phyloP scores from a whole-genome alignment of 495 filamentous ascomycete genomes.

The Penicillium odoratum region DNA sequence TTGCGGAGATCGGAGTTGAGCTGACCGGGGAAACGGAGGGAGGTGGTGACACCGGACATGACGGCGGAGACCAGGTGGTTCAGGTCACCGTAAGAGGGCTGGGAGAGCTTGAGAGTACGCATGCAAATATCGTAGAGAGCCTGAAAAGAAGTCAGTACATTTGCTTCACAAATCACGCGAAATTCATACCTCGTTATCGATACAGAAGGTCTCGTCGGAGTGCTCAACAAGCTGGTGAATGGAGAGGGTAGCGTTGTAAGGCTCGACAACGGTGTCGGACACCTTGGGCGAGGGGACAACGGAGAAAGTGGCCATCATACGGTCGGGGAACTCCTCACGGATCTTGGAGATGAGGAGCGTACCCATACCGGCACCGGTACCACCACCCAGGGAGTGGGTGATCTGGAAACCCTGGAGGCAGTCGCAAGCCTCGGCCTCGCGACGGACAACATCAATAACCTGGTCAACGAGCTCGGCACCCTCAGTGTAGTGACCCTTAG shows the following conservation, averaged over 20 bases:
- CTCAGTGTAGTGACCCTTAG: slow-evolving; percentile 99
- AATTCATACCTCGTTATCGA: slow-evolving; percentile 86
- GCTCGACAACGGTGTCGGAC: slow-evolving; percentile 99
- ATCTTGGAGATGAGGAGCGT: slow-evolving; percentile 99
- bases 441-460: slow-evolving; percentile 97
- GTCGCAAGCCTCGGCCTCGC: slow-evolving; percentile 98
- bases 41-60: slow-evolving; percentile 99
- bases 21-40: slow-evolving; percentile 98
- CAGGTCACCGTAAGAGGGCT: slow-evolving; percentile 97
- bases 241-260: slow-evolving; percentile 99
- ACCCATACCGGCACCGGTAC: slow-evolving; percentile 99
- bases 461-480: slow-evolving; percentile 98
- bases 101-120: slow-evolving; percentile 96
- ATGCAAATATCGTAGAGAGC: slow-evolving; percentile 99
- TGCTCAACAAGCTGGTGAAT: slow-evolving; percentile 99
- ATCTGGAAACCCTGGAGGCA: slow-evolving; percentile 99
- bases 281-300: slow-evolving; percentile 99
- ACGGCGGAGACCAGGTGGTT: slow-evolving; percentile 99
- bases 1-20: slow-evolving; percentile 99
- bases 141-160: slow-evolving; percentile 34
- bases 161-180: not conserved
- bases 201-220: slow-evolving; percentile 99
- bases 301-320: slow-evolving; percentile 99
- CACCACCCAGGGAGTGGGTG: slow-evolving; percentile 99
- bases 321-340: slow-evolving; percentile 99